Evolutionary conservation across 306 rosid species (phyloP).

Genomic region (Pyrus communis): DNA sequence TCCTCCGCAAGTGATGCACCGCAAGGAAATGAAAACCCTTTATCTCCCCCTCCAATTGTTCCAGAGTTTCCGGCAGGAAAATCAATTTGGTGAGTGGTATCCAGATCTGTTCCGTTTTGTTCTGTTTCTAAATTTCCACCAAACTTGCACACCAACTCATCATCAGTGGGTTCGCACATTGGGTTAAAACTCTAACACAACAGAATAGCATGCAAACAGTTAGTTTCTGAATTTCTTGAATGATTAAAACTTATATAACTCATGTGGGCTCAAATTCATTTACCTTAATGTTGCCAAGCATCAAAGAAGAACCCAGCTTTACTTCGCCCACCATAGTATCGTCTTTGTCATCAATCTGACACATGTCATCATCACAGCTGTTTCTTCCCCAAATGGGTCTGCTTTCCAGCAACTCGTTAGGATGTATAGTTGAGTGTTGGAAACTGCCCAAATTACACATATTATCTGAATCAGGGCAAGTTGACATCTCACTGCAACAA

Average conservation of each 20-base stretch:
- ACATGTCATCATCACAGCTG: conserved; percentile 68
- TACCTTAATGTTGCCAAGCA: conserved; percentile 60
- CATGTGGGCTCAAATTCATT: conserved; percentile 4
- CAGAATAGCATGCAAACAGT: neutral
- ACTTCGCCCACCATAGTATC: conserved; percentile 35
- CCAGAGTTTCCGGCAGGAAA: conserved; percentile 34
- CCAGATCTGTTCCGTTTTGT: conserved; percentile 29
- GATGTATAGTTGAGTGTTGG: conserved; percentile 36
- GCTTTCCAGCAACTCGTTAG: conserved; percentile 33
- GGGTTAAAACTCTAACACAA: conserved; percentile 79
- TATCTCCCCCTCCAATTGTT: conserved; percentile 35
- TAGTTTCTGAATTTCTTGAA: conserved; percentile 7
- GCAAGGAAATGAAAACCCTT: conserved; percentile 58
- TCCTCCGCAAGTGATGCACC: conserved; percentile 74
- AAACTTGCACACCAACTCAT: conserved; percentile 64
- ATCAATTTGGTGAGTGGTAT: conserved; percentile 25
- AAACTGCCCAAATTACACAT: conserved; percentile 54
- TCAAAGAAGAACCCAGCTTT: conserved; percentile 37
- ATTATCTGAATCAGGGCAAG: conserved; percentile 30
- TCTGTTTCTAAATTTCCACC: conserved; percentile 46
- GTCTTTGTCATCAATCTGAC: conserved; percentile 65
- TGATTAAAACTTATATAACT: conserved; percentile 10
- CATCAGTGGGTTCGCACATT: conserved; percentile 81
- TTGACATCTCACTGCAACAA: conserved; percentile 34
- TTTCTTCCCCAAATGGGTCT: conserved; percentile 48